Evolutionary conservation across 805 yeast species (phyloP).

Genomic region (Pichia cephalocereana): DNA sequence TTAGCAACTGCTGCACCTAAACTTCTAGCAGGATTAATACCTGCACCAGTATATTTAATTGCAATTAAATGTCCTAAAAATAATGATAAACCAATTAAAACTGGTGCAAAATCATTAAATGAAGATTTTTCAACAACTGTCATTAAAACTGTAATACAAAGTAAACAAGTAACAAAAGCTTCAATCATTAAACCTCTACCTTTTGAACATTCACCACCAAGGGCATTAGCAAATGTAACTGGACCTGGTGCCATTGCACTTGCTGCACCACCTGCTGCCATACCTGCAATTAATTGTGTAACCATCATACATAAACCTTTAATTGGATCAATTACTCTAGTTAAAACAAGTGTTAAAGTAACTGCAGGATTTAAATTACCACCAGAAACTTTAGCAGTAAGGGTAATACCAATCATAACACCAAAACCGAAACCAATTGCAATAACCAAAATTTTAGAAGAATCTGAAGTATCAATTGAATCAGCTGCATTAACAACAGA

Average conservation of each 20-base stretch:
- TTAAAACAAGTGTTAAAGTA: slow-evolving; percentile 60
- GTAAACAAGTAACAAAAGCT: slow-evolving; percentile 66
- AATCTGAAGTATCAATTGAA: slow-evolving; percentile 32
- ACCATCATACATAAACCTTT: slow-evolving; percentile 59
- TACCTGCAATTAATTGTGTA: slow-evolving; percentile 73
- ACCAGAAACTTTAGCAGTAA: slow-evolving; percentile 71
- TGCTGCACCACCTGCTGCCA: slow-evolving; percentile 90
- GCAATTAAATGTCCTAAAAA: slow-evolving; percentile 75
- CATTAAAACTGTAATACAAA: slow-evolving; percentile 70
- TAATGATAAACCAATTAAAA: slow-evolving; percentile 73
- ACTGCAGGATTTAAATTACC: slow-evolving; percentile 91
- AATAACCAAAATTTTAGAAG: slow-evolving; percentile 67
- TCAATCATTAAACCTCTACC: slow-evolving; percentile 74
- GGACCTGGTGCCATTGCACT: slow-evolving; percentile 78
- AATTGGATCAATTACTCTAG: slow-evolving; percentile 64
- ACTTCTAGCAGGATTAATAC: slow-evolving; percentile 84
- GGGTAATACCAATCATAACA: slow-evolving; percentile 63
- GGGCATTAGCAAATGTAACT: slow-evolving; percentile 57
- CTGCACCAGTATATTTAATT: slow-evolving; percentile 84
- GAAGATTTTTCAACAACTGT: slow-evolving; percentile 76
- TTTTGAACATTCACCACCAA: slow-evolving; percentile 65
- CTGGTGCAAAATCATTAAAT: slow-evolving; percentile 72
- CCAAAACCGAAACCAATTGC: slow-evolving; percentile 82
- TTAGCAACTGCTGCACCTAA: slow-evolving; percentile 67
- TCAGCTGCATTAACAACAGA: slow-evolving; percentile 57